Evolutionary conservation across 1,284 basidiomycete genomes (phyloP).

Genomic region (Sanghuangporus baumii): DNA sequence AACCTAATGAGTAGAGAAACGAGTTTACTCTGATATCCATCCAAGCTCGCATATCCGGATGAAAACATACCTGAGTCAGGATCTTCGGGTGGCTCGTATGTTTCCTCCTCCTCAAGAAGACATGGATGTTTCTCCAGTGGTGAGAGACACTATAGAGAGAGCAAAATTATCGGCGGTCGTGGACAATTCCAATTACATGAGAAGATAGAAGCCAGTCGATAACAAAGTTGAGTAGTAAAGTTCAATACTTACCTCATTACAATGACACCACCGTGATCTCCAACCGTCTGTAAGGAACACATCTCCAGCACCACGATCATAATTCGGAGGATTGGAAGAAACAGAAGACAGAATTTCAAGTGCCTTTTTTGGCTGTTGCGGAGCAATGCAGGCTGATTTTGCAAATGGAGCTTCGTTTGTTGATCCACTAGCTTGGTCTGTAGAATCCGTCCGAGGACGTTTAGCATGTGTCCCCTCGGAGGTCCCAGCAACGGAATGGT

Average conservation of each 20-base stretch:
- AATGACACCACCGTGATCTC: constrained; percentile 70
- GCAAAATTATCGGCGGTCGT: constrained; percentile 10
- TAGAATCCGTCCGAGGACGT: constrained; percentile 16
- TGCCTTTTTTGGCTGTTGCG: constrained; percentile 8
- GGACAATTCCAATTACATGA: constrained; percentile 3
- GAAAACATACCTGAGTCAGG: constrained; percentile 60
- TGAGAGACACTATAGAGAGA: constrained; percentile 45
- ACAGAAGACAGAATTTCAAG: constrained; percentile 14
- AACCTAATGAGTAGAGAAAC: constrained; percentile 32
- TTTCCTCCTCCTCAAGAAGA: constrained; percentile 72
- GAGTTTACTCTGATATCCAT: background rate
- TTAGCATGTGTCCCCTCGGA: constrained; percentile 18
- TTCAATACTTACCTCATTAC: constrained; percentile 41
- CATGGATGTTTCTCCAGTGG: constrained; percentile 47
- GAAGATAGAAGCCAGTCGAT: background rate
- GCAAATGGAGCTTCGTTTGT: background rate
- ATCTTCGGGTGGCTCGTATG: constrained; percentile 76
- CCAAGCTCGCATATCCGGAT: background rate
- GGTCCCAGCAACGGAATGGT: background rate
- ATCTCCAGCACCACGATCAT: constrained; percentile 48
- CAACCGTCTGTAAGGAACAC: constrained; percentile 68
- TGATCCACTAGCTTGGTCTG: background rate
- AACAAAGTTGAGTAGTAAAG: constrained; percentile 1
- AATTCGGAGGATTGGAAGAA: constrained; percentile 3
- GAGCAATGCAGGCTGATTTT: constrained; percentile 9